Evolutionary conservation across 2,329 filamentous ascomycete species (phyloP), one percentile per base, ranked within the genome.

Genomic region (Paraphaeosphaeria minitans): DNA sequence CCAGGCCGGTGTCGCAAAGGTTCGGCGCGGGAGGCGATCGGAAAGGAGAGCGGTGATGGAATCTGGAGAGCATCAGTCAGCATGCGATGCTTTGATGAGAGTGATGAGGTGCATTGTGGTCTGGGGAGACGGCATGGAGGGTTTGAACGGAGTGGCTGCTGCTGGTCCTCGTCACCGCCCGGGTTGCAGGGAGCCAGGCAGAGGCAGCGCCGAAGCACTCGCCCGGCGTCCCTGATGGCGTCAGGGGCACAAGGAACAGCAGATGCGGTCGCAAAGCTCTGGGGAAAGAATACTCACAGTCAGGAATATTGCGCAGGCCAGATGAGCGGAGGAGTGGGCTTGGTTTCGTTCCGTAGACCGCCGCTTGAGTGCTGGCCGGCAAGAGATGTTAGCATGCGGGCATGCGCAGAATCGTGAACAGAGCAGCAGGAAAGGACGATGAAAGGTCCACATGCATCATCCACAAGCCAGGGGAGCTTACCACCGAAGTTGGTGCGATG

Each of bases 1-100:
- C 69, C 67, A 71, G 67, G 73, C 73, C 74, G 72, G 74, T 75
- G 75, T 78, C 74, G 74, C 74, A 76, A 77, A 66, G 72, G 69
- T 60, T 66, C 58, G 70, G 64, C 61, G 66, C 65, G 68, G 66
- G 67, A 62, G 65, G 68, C 68, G 69, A 68, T 68, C 66, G 71
- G 65, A 59, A 60, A 63, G 68, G 68, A 67, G 67, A 55, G 55
- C 60, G 60, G 59, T 56, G 63, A 65, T 63, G 56, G 58, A 61
- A 59, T 61, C 72, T 74, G 61, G 42, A 31, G 37, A 8, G 21
- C 41, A 53, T 8, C 45, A 59, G 56, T 75, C 63, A 76, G 73
- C 66, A 65, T 45, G 39, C 48, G 57, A 43, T 21, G 54, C 39
- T 62, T 64, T 61, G 63, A 67, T 65, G 65, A 60, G 62, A 55